Percentiles rank a stretch among this genome's conserved stretches.
These are phyloP conservation scores for Aristolochia contorta DNA, from an alignment of 164 flowering plant genomes.

Conservation along the genomic window DNA sequence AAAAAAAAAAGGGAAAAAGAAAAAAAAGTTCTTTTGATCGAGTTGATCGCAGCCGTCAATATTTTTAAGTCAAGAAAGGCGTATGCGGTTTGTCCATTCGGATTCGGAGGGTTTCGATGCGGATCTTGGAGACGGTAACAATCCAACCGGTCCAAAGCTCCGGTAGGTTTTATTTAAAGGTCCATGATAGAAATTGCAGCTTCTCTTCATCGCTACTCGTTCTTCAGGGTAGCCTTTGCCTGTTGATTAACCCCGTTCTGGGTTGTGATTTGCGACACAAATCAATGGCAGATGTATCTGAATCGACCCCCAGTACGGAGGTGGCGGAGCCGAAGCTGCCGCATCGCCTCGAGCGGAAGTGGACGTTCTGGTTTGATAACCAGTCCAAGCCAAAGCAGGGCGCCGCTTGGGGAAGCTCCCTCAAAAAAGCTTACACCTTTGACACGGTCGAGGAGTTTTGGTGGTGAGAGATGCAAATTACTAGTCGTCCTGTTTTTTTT, in stretches of 20 bases:
- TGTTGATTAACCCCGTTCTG: too few species aligned
- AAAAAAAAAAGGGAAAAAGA: too few species aligned
- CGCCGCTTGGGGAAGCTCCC: slow-evolving; percentile 80
- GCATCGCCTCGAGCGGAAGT: slow-evolving; percentile 56
- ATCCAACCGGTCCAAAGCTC: too few species aligned
- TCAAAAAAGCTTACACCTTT: slow-evolving; percentile 61
- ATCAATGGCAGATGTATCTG: slow-evolving; percentile 9
- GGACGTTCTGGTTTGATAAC: slow-evolving; percentile 88
- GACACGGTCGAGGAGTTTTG: slow-evolving; percentile 85
- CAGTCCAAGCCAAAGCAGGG: slow-evolving; percentile 81
- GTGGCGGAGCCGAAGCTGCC: slow-evolving; percentile 17
- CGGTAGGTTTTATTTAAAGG: background rate
- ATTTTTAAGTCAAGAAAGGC: too few species aligned
- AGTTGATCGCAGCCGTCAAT: too few species aligned
- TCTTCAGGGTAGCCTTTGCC: too few species aligned
- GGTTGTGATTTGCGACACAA: too few species aligned
- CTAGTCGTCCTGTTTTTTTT: background rate
- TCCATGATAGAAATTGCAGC: background rate
- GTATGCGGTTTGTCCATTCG: too few species aligned
- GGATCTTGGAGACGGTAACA: too few species aligned
- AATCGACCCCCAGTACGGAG: slow-evolving; percentile 9
- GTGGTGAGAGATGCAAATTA: slow-evolving; percentile 26
- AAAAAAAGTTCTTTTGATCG: too few species aligned
- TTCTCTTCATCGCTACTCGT: too few species aligned
- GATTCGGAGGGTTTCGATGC: too few species aligned